phyloP scores from a whole-genome alignment of 176 grass and related monocot species.

The Oryza glaberrima region DNA sequence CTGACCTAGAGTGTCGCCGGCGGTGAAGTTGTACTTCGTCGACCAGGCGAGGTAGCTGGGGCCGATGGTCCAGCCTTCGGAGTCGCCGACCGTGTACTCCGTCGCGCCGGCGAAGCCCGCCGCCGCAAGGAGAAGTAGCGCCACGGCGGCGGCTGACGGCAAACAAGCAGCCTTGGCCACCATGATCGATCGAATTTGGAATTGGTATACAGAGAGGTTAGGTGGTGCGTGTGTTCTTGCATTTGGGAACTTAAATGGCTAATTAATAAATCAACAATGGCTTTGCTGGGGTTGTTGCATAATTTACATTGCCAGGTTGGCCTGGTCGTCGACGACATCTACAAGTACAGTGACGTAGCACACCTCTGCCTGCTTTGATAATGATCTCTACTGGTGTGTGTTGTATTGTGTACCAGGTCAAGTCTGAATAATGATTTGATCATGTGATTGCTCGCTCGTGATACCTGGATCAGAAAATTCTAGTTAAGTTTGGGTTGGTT shows the following conservation, averaged over 20 bases:
- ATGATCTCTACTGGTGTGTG: neutral
- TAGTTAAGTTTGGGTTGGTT: no score
- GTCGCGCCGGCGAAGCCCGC: constrained; percentile 29
- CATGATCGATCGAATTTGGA: constrained; percentile 26
- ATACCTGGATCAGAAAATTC: no score
- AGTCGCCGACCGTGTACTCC: constrained; percentile 61
- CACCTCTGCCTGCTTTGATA: neutral
- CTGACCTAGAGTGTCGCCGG: constrained; percentile 74
- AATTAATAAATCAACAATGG: neutral
- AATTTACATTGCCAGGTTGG: neutral
- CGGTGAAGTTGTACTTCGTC: constrained; percentile 83
- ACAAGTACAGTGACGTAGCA: no score
- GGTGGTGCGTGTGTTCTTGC: neutral
- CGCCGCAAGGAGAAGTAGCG: neutral
- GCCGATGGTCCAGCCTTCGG: constrained; percentile 61
- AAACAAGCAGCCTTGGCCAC: neutral
- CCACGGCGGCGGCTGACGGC: neutral
- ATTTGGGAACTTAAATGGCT: neutral
- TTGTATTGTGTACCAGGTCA: neutral
- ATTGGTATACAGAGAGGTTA: neutral
- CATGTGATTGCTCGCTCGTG: no score
- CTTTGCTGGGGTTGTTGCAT: neutral
- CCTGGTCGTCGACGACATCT: neutral
- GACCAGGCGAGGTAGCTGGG: constrained; percentile 70
- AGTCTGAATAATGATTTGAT: no score